phyloP scores from a whole-genome alignment of 2,329 filamentous ascomycete genomes.

The Capronia americana region DNA sequence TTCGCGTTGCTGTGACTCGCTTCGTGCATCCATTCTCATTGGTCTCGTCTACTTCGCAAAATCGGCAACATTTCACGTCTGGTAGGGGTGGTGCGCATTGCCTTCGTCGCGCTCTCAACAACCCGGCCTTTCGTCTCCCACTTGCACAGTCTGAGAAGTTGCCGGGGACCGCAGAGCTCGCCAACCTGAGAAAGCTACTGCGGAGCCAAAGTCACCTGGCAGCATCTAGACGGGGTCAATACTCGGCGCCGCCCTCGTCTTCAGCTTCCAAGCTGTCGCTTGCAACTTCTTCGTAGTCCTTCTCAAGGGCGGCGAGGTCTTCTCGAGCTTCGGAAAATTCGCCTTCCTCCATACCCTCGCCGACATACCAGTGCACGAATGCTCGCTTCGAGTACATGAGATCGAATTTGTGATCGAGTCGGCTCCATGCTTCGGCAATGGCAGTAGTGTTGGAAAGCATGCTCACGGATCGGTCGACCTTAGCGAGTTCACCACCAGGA shows the following conservation, averaged over 20 bases:
- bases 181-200: neutral
- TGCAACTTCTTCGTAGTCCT: slow-evolving; percentile 86
- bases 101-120: neutral
- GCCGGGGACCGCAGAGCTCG: neutral
- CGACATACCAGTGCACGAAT: slow-evolving; percentile 78
- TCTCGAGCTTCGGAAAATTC: slow-evolving; percentile 88
- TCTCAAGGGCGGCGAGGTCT: slow-evolving; percentile 83
- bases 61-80: slow-evolving; percentile 5
- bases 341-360: slow-evolving; percentile 91
- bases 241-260: slow-evolving; percentile 49
- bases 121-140: neutral
- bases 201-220: neutral
- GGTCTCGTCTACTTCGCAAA: slow-evolving; percentile 9
- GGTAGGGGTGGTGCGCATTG: neutral
- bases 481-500: slow-evolving; percentile 60
- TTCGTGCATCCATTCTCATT: slow-evolving; percentile 24
- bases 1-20: slow-evolving; percentile 12
- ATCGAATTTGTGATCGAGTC: slow-evolving; percentile 71
- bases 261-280: slow-evolving; percentile 69
- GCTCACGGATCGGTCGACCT: slow-evolving; percentile 62
- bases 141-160: slow-evolving; percentile 1
- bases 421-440: slow-evolving; percentile 69
- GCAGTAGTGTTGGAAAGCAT: slow-evolving; percentile 73
- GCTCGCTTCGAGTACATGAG: slow-evolving; percentile 74
- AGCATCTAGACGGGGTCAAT: slow-evolving; percentile 9